phyloP scores from a whole-genome alignment of 106 monocot genomes.

The Ottelia alismoides region DNA sequence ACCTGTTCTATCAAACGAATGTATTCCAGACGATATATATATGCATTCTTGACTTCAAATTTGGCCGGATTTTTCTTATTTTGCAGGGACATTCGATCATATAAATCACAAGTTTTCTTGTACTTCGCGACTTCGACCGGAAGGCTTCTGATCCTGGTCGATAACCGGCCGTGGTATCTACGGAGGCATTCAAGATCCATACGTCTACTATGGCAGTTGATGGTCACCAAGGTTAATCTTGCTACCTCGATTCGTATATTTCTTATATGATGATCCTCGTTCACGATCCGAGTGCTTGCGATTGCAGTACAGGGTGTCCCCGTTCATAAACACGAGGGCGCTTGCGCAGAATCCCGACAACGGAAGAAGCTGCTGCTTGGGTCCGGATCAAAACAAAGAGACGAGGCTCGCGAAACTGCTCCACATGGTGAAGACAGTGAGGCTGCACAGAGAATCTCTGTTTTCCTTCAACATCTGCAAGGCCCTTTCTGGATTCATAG shows the following conservation, averaged over 20 bases:
- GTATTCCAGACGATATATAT: neutral
- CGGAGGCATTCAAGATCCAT: constrained; percentile 32
- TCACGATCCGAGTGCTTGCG: neutral
- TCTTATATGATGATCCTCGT: neutral
- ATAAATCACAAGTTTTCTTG: constrained; percentile 41
- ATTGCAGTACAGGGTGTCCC: constrained; percentile 60
- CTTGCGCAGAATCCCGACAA: constrained; percentile 2
- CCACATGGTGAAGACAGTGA: constrained; percentile 14
- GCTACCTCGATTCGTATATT: neutral
- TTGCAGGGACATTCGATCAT: constrained; percentile 56
- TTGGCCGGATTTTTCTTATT: too few species aligned
- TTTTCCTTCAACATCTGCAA: constrained; percentile 17
- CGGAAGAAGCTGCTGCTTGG: constrained; percentile 1
- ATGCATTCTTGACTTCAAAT: neutral
- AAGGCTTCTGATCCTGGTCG: constrained; percentile 47
- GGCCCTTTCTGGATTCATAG: constrained; percentile 48
- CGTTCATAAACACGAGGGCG: constrained; percentile 40
- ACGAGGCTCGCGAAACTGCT: constrained; percentile 8
- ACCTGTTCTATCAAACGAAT: too few species aligned
- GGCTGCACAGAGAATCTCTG: constrained; percentile 21
- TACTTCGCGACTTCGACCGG: constrained; percentile 33
- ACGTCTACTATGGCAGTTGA: constrained; percentile 44
- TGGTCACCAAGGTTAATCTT: constrained; percentile 43
- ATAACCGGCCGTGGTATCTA: constrained; percentile 49
- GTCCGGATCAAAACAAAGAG: constrained; percentile 2